A percentile compares a stretch with the other conserved stretches of the same genome.
Evolutionary conservation across 1,284 basidiomycete genomes (phyloP).

Genomic region (Phellopilus nigrolimitatus): DNA sequence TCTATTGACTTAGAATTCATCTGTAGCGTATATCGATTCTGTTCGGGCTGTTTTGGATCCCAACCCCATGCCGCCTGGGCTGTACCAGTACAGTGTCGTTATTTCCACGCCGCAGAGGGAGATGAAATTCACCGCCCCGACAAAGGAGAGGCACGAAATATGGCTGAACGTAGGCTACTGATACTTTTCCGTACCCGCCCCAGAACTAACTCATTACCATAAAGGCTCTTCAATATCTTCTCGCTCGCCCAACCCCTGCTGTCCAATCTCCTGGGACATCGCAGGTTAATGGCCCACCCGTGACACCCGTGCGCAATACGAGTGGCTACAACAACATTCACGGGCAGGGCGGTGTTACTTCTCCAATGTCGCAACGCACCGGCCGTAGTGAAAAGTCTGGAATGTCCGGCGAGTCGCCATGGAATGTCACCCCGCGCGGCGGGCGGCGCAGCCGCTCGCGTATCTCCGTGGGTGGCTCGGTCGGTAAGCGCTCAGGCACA

Average conservation of each 20-base stretch:
- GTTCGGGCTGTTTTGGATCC: constrained; percentile 88
- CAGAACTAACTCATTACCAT: constrained; percentile 20
- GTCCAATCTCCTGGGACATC: constrained; percentile 37
- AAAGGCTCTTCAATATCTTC: constrained; percentile 83
- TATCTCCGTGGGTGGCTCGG: constrained; percentile 62
- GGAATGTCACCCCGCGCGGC: constrained; percentile 71
- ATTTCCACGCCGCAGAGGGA: constrained; percentile 91
- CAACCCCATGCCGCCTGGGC: constrained; percentile 89
- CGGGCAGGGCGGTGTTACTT: constrained; percentile 43
- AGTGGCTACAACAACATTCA: constrained; percentile 49
- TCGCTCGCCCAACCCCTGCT: constrained; percentile 60
- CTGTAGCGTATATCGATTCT: constrained; percentile 90
- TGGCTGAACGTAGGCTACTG: constrained; percentile 76
- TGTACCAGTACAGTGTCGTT: constrained; percentile 90
- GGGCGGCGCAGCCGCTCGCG: constrained; percentile 62
- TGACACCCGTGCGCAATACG: constrained; percentile 53
- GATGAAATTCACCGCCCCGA: constrained; percentile 96
- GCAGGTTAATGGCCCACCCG: constrained; percentile 32
- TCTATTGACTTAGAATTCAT: no score
- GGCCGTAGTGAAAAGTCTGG: constrained; percentile 46
- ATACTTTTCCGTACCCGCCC: constrained; percentile 9
- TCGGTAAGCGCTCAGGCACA: constrained; percentile 82
- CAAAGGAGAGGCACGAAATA: constrained; percentile 92
- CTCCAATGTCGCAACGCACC: constrained; percentile 69
- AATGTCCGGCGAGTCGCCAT: constrained; percentile 46